A percentile compares a stretch with the other conserved stretches of the same genome.
These are phyloP conservation scores for Aspergillus luchuensis DNA, from an alignment of 2,329 filamentous ascomycete genomes.

Conservation along the genomic window DNA sequence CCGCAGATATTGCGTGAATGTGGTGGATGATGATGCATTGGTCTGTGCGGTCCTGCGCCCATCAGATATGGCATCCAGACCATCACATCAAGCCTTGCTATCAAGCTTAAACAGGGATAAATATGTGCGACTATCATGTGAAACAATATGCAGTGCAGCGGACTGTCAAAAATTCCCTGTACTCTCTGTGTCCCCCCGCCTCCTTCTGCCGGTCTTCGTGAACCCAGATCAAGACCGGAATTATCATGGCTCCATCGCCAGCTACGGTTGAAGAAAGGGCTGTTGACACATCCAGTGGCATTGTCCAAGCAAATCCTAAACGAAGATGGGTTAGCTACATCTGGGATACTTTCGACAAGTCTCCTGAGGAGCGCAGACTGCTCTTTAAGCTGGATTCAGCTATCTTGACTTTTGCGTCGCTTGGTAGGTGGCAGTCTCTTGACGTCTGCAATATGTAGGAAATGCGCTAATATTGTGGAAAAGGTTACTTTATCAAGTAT, in stretches of 20 bases:
- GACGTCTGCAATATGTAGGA: not conserved
- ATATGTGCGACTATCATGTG: not conserved
- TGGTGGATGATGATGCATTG: not conserved
- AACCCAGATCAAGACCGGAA: not conserved
- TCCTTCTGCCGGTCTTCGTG: not conserved
- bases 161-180: not conserved
- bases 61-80: not conserved
- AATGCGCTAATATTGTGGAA: not conserved
- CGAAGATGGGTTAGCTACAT: constrained; percentile 53
- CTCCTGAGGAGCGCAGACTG: constrained; percentile 51
- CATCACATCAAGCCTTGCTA: not conserved
- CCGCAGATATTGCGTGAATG: constrained; percentile 1
- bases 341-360: constrained; percentile 57
- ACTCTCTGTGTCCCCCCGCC: not conserved
- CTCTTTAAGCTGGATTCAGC: constrained; percentile 54
- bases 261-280: constrained; percentile 18
- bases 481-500: constrained; percentile 56
- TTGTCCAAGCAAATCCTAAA: constrained; percentile 32
- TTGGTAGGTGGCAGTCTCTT: constrained; percentile 32
- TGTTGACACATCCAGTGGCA: constrained; percentile 9
- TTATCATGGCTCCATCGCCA: constrained; percentile 22
- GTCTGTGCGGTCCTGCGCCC: not conserved
- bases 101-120: not conserved
- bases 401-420: constrained; percentile 51
- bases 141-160: not conserved